phyloP scores from a whole-genome alignment of 805 yeast species.

The Monosporozyma siamensis region DNA sequence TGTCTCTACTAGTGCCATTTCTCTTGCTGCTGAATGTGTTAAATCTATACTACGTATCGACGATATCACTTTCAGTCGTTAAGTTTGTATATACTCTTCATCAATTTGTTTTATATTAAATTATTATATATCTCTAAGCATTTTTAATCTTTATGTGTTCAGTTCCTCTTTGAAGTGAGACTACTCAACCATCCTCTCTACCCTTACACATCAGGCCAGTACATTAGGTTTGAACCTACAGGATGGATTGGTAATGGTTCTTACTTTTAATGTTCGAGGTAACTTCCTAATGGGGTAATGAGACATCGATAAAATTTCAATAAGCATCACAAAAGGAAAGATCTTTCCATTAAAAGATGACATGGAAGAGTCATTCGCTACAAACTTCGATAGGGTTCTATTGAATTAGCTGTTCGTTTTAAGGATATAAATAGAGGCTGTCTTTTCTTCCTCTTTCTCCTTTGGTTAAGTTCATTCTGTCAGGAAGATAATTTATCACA shows the following conservation, averaged over 20 bases:
- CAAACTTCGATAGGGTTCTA: too few species aligned
- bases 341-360: too few species aligned
- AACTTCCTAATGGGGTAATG: neutral
- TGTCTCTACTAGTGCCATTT: constrained; percentile 88
- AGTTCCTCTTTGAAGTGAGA: too few species aligned
- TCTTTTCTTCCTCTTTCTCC: neutral
- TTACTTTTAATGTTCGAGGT: too few species aligned
- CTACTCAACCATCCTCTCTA: too few species aligned
- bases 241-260: too few species aligned
- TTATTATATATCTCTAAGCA: constrained; percentile 1
- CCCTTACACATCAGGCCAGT: too few species aligned
- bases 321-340: neutral
- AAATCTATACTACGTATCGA: constrained; percentile 93
- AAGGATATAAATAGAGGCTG: neutral
- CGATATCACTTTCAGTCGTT: constrained; percentile 89
- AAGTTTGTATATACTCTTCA: constrained; percentile 10
- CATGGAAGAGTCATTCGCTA: neutral
- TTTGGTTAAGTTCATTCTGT: too few species aligned
- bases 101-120: neutral
- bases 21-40: constrained; percentile 92
- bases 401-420: too few species aligned
- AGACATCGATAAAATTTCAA: neutral
- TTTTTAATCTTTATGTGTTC: neutral
- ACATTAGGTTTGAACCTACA: too few species aligned
- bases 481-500: neutral